Base-by-base conservation (phyloP, 2,329 filamentous ascomycete genomes). In the Exophiala calicioides region DNA sequence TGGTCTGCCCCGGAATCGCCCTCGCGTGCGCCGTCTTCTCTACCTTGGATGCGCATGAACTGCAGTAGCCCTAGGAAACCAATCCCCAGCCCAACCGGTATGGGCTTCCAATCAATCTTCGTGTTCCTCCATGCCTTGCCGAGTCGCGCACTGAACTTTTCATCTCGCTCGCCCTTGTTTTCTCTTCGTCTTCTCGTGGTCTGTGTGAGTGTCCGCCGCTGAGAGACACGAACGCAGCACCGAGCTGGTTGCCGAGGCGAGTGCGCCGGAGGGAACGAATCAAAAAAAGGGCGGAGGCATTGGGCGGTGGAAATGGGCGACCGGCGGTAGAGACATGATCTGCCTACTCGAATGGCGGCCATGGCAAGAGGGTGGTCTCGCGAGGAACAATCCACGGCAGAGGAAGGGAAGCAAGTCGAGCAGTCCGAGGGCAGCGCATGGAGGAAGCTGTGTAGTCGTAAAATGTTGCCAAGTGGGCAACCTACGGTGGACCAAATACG, bases 91-190 rank as follows among this genome's bases (percentile, higher is more conserved):
- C 85, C 88, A 44, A 95, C 80, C 16, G 90, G 90, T 58, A 96
- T 95, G 35, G 87, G 88, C 68, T 90, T 88, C 90, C 90, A 96
- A 72, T 87, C 81, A 52, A 93, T 77, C 66, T 79, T 84, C 24
- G 84, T 87, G 29, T 77, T 74, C 29, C 74, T 71, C 57, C 84
- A 74, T 27, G 83, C 81, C 41, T 74, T 74, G 29, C 78, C 71
- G 39, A 84, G 66, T 53, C 80, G 69, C 27, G 77, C 75, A 44
- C 74, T 62, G 60, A 83, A 84, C n/a, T 76, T 76, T 50, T 76
- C 72, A 57, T 73, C 72, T 52, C 72, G 66, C 38, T 68, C 55
- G n/a, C 56, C 63, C 32, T 68, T 62, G 35, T 70, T 60, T 47
- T 71, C 67, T 44, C 67, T 64, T 45, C 65, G 62, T 52, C 66